Evolutionary conservation across 2,329 filamentous ascomycete genomes (phyloP).

Genomic region (Diatrype stigma): DNA sequence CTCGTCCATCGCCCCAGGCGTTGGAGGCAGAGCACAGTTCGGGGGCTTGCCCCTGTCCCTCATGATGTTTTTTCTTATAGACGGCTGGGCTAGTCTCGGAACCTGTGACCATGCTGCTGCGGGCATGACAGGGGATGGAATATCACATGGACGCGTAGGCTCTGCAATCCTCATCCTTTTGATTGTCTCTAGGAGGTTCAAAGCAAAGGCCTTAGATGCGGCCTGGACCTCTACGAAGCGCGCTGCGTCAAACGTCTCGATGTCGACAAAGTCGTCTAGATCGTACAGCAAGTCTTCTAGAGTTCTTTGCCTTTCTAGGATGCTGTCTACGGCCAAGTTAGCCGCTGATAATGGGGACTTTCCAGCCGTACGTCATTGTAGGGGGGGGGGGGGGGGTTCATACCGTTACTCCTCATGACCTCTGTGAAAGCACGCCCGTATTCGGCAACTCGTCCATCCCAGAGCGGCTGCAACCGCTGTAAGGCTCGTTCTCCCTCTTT

Average conservation of each 20-base stretch:
- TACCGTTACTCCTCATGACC: constrained; percentile 32
- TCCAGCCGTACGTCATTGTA: neutral
- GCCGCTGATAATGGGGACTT: constrained; percentile 3
- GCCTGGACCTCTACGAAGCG: constrained; percentile 35
- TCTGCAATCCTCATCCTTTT: constrained; percentile 29
- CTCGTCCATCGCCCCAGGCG: constrained; percentile 3
- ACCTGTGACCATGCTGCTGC: constrained; percentile 24
- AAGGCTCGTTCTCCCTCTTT: constrained; percentile 36
- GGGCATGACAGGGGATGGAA: constrained; percentile 12
- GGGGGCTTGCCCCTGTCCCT: constrained; percentile 9
- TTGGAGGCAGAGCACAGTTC: constrained; percentile 4
- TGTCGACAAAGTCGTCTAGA: constrained; percentile 38
- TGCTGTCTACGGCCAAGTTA: constrained; percentile 14
- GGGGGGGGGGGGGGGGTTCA: no score
- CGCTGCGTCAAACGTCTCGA: constrained; percentile 31
- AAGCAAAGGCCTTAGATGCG: constrained; percentile 35
- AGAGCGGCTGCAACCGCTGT: constrained; percentile 33
- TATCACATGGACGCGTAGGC: constrained; percentile 1
- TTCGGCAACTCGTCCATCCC: constrained; percentile 32
- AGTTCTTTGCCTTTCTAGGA: constrained; percentile 20
- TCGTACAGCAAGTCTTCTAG: constrained; percentile 40
- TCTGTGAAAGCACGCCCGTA: constrained; percentile 34
- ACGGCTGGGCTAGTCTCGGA: constrained; percentile 5
- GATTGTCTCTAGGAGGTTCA: constrained; percentile 34
- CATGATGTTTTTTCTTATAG: constrained; percentile 4